Base-by-base conservation (phyloP, 208 protist species). In the Vickermania spadyakhi region DNA sequence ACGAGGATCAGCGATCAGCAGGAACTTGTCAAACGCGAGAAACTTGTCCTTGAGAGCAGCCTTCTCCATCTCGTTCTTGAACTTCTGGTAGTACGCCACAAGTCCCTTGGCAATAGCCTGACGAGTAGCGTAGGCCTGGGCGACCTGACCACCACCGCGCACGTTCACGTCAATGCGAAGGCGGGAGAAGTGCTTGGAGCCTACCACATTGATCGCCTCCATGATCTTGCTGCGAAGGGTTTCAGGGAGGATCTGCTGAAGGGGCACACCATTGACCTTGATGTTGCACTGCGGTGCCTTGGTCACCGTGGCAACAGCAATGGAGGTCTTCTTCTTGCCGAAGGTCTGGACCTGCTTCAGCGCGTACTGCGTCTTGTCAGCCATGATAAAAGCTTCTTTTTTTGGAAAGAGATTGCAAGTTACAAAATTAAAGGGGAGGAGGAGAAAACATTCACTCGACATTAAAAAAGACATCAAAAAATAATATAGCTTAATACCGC, bases 81-180 rank as follows among this genome's bases (percentile, higher is more conserved):
- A 99, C 89, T 99, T 99, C 86, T 99, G 98, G 86, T 98, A 98
- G 88, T 98, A 99, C 66, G 98, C 97, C 58, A 99, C 81, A 59
- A 99, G 70, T 58, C 89, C 93, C 90, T 99, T 99, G 65, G 98
- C 94, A 58, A 99, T 98, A 50, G 99, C 98, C 94, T 99, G 98
- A 62, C 98, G 94, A 58, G 99, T 88, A 62, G 95, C 98, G 77
- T 99, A 99, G 55, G 99, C 89, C 89, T 99, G 98, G 41, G 97
- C 79, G 45, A 97, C 93, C 73, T 94, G 84, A 86, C 99, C 99
- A 91, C 98, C 98, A 91, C 99, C 99, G 54, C 86, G 86, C 45
- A 97, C 94, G 66, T 73, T 85, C 50, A 99, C 96, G 58, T 98
- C 89, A 58, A 99, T 98, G 85, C 99, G 96, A 56, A 99, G 77